Evolutionary conservation across 768 basidiomycete genomes (phyloP).

Genomic region (Tulasnella sp.): DNA sequence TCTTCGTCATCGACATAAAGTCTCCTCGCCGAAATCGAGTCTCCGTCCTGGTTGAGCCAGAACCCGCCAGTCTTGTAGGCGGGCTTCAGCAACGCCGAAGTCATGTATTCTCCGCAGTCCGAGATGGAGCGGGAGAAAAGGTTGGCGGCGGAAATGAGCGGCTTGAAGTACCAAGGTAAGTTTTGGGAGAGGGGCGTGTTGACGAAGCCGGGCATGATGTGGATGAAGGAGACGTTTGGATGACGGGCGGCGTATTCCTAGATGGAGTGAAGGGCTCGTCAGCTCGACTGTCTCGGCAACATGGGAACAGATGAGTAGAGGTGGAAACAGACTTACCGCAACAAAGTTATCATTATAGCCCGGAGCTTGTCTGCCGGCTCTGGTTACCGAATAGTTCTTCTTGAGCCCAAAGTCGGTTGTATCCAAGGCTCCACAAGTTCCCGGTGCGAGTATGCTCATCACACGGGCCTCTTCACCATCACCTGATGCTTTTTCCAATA

Average conservation of each 20-base stretch:
- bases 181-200: background rate
- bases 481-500: slow-evolving; percentile 30
- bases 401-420: slow-evolving; percentile 35
- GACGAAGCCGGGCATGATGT: slow-evolving; percentile 32
- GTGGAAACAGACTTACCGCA: slow-evolving; percentile 2
- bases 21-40: background rate
- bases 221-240: slow-evolving; percentile 33
- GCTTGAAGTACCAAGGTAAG: background rate
- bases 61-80: slow-evolving; percentile 26
- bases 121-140: background rate
- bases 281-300: too few species aligned
- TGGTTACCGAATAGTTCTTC: slow-evolving; percentile 30
- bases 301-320: background rate
- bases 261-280: background rate
- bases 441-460: slow-evolving; percentile 24
- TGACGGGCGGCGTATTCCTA: slow-evolving; percentile 34
- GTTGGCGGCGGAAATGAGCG: background rate
- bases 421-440: background rate
- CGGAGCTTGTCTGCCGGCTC: background rate
- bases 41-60: slow-evolving; percentile 31
- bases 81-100: background rate
- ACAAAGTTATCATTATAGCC: slow-evolving; percentile 32
- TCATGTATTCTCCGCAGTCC: slow-evolving; percentile 33
- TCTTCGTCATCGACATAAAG: background rate
- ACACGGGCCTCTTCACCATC: slow-evolving; percentile 24